These are phyloP conservation scores for Andrographis paniculata DNA, from an alignment of 305 asterid genomes.

Conservation along the genomic window DNA sequence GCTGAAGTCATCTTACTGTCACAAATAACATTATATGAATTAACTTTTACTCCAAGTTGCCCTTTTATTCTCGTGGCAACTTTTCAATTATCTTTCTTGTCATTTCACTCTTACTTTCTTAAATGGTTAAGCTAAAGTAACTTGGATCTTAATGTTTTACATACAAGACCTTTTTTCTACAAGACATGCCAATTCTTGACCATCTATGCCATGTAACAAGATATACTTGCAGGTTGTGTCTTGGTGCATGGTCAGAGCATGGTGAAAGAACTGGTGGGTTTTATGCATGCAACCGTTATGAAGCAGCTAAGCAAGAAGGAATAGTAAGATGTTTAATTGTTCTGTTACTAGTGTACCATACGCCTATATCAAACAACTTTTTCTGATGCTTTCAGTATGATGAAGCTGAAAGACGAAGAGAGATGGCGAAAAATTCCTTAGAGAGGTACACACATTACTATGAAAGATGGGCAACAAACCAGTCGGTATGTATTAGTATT, in stretches of 20 bases:
- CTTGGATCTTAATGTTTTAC: too few relatives aligned
- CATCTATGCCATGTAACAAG: too few relatives aligned
- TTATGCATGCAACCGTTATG: slow-evolving; percentile 88
- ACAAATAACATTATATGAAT: too few relatives aligned
- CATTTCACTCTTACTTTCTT: too few relatives aligned
- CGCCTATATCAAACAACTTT: too few relatives aligned
- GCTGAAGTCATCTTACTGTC: too few relatives aligned
- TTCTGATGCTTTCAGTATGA: too few relatives aligned
- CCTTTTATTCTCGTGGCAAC: too few relatives aligned
- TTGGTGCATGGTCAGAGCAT: slow-evolving; percentile 83
- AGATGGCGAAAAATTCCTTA: slow-evolving; percentile 85
- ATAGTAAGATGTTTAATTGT: slow-evolving; percentile 37
- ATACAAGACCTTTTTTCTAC: background rate
- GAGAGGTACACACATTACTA: slow-evolving; percentile 93
- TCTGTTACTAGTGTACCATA: slow-evolving; percentile 13
- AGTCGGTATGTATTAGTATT: slow-evolving; percentile 84
- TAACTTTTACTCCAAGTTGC: too few relatives aligned
- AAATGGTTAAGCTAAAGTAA: background rate
- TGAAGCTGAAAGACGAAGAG: slow-evolving; percentile 76
- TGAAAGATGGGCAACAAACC: slow-evolving; percentile 97
- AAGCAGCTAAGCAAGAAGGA: slow-evolving; percentile 88
- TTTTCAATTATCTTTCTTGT: too few relatives aligned
- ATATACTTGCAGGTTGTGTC: slow-evolving; percentile 57
- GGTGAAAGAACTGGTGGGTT: slow-evolving; percentile 95
- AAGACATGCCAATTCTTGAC: background rate